Evolutionary conservation across 768 basidiomycete genomes (phyloP), one percentile per base, ranked within the genome.

Genomic region (Coprinopsis cinerea): DNA sequence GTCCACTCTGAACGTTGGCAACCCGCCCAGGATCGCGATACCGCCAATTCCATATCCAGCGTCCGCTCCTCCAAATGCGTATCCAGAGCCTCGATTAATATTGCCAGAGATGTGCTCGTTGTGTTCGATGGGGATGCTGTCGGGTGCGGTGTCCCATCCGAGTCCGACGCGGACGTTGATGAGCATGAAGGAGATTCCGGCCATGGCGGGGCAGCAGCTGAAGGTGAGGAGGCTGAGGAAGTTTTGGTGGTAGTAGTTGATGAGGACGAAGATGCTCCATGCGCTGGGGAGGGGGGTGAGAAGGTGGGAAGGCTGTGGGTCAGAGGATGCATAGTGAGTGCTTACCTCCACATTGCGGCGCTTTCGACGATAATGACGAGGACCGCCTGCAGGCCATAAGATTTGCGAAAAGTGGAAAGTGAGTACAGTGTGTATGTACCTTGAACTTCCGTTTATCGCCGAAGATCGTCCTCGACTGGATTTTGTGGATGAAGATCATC

Each of bases 161-260:
- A 53, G 35, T 13, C 48, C 48, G 17, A 53, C 52, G 3, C 48
- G 47, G 4, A 53, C 48, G 37, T 48, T 53, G 23, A 53, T 53
- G n/a, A 53, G 48, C 52, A 49, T 53, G 10, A 48, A 43, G 2
- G 34, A 37, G 4, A 53, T 18, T 0, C 52, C 52, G 11, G 47
- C 44, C 10, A 49, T 41, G 25, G 41, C 24, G 11, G 51, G 36
- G 6, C 9, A 10, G 6, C 10, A 6, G 7, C 18, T 20, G 18
- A 39, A 39, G 13, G 10, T 17, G 9, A 39, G 37, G 10, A 7
- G 18, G 9, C 6, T 18, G 6, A 39, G 18, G 9, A 17, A 7
- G 18, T 7, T 9, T 14, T 39, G 11, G 11, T 13, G 9, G 18
- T 10, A 18, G 37, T 39, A 39, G 11, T 7, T 17, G 18, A 39